Evolutionary conservation across 2,329 filamentous ascomycete species (phyloP).

Genomic region (Aureobasidium subglaciale): DNA sequence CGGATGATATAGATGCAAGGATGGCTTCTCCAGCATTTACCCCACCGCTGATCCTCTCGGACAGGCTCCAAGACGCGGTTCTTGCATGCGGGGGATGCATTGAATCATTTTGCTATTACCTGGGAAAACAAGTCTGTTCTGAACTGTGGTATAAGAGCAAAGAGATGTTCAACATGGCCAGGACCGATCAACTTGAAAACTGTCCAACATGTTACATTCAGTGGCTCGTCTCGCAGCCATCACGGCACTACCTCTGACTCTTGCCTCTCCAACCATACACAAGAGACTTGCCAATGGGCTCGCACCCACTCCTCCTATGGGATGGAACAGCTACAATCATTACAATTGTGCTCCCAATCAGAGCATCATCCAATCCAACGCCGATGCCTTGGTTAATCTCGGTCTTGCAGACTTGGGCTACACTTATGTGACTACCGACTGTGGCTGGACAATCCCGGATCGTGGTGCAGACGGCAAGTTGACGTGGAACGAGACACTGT

Average conservation of each 20-base stretch:
- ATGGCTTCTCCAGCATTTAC: neutral
- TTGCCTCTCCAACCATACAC: neutral
- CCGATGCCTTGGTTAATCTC: slow-evolving; percentile 46
- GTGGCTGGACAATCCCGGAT: slow-evolving; percentile 46
- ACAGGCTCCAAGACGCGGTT: neutral
- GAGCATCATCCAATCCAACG: slow-evolving; percentile 44
- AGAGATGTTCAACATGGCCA: neutral
- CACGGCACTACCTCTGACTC: neutral
- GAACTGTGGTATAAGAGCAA: neutral
- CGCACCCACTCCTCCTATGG: slow-evolving; percentile 17
- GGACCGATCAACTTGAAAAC: neutral
- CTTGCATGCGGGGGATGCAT: neutral
- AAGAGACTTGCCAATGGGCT: slow-evolving; percentile 13
- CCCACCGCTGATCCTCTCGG: neutral
- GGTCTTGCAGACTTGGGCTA: slow-evolving; percentile 50
- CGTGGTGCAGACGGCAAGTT: slow-evolving; percentile 38
- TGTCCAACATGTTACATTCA: neutral
- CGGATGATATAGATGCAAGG: neutral
- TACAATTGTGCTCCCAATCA: slow-evolving; percentile 46
- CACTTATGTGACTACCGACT: slow-evolving; percentile 50
- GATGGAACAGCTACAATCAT: slow-evolving; percentile 55
- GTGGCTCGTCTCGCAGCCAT: neutral
- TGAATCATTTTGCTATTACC: neutral
- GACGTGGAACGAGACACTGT: slow-evolving; percentile 44
- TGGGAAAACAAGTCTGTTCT: neutral